Evolutionary conservation across 495 filamentous ascomycete genomes (phyloP).

Genomic region (Articulospora tetracladia): DNA sequence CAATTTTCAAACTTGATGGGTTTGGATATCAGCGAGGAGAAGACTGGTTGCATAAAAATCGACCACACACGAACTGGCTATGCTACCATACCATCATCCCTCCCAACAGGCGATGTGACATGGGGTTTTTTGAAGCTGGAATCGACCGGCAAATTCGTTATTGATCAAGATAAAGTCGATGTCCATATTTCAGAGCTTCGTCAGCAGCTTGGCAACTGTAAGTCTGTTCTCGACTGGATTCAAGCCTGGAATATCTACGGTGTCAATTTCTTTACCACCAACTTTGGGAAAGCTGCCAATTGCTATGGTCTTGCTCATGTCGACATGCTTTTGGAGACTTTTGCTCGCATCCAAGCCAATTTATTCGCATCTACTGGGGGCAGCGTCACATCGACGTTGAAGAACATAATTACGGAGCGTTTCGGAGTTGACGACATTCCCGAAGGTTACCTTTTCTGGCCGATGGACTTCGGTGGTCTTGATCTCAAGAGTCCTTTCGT

Average conservation of each 20-base stretch:
- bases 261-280: slow-evolving; percentile 56
- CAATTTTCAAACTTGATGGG: slow-evolving; percentile 50
- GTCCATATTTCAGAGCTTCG: slow-evolving; percentile 56
- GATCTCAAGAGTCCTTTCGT: slow-evolving; percentile 53
- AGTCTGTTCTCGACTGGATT: slow-evolving; percentile 57
- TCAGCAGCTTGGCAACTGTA: slow-evolving; percentile 51
- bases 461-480: slow-evolving; percentile 54
- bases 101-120: slow-evolving; percentile 54
- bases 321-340: slow-evolving; percentile 55
- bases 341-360: slow-evolving; percentile 52
- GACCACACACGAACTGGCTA: slow-evolving; percentile 17
- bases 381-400: slow-evolving; percentile 56
- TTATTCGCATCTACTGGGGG: slow-evolving; percentile 39
- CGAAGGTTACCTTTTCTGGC: slow-evolving; percentile 62
- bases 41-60: slow-evolving; percentile 49
- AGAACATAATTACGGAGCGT: slow-evolving; percentile 45
- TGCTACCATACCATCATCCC: slow-evolving; percentile 20
- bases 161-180: slow-evolving; percentile 58
- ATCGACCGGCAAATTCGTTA: slow-evolving; percentile 50
- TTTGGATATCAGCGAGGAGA: slow-evolving; percentile 50
- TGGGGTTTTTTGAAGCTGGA: slow-evolving; percentile 64
- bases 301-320: slow-evolving; percentile 60
- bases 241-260: slow-evolving; percentile 62
- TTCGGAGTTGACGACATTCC: slow-evolving; percentile 54
- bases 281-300: slow-evolving; percentile 59